These are phyloP conservation scores for Penicillium sp. DNA, from an alignment of 2,329 filamentous ascomycete species.

Conservation along the genomic window DNA sequence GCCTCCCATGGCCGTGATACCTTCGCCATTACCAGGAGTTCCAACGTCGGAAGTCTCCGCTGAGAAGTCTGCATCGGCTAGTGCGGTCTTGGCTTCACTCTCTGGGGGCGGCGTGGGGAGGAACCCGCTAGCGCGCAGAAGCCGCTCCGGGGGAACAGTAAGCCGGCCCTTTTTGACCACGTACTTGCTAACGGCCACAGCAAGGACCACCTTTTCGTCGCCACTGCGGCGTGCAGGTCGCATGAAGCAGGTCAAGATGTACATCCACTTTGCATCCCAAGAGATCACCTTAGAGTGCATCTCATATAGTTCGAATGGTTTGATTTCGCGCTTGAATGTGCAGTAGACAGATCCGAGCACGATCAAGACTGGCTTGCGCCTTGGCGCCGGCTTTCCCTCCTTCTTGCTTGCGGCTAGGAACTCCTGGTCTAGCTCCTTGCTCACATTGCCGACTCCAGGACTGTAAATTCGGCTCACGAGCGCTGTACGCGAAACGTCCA, in stretches of 20 bases:
- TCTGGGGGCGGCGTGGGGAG: constrained; percentile 71
- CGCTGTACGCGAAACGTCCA: constrained; percentile 79
- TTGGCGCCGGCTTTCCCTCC: constrained; percentile 50
- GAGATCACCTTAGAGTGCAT: constrained; percentile 67
- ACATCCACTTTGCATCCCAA: constrained; percentile 83
- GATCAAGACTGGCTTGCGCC: constrained; percentile 54
- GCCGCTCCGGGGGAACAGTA: constrained; percentile 77
- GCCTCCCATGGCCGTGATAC: constrained; percentile 30
- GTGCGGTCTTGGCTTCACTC: constrained; percentile 17
- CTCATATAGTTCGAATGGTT: constrained; percentile 66
- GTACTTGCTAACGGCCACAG: constrained; percentile 73
- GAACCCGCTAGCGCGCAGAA: constrained; percentile 68
- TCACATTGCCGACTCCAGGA: constrained; percentile 54
- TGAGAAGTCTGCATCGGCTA: constrained; percentile 19
- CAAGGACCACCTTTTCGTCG: constrained; percentile 63
- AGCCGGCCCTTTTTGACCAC: constrained; percentile 78
- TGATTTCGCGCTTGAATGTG: constrained; percentile 71
- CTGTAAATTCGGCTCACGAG: constrained; percentile 68
- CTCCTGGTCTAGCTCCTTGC: constrained; percentile 54
- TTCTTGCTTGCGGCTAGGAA: constrained; percentile 51
- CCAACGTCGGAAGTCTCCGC: constrained; percentile 29
- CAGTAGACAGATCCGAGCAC: constrained; percentile 71
- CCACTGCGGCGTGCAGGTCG: constrained; percentile 45
- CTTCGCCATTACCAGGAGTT: constrained; percentile 34
- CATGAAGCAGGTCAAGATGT: constrained; percentile 71